Evolutionary conservation across 768 basidiomycete genomes (phyloP).

Genomic region (Podaxis sp.): DNA sequence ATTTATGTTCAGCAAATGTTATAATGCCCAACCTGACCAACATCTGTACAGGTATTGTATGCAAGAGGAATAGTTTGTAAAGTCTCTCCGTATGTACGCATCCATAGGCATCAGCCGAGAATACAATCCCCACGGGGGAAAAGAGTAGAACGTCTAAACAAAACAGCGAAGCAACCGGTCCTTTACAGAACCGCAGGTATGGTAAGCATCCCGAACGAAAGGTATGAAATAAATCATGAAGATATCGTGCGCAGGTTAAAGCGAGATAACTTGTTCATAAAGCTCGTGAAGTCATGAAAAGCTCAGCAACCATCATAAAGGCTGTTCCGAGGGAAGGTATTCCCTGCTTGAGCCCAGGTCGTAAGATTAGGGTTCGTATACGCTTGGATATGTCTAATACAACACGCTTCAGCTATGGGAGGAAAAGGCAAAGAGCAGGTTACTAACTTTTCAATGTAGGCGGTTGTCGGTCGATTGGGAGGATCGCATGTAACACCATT

Average conservation of each 20-base stretch:
- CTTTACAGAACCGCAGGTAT: slow-evolving; percentile 5
- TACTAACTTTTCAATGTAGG: slow-evolving; percentile 71
- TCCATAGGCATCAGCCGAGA: not conserved
- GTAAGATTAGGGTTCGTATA: slow-evolving; percentile 85
- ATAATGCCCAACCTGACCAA: slow-evolving; percentile 8
- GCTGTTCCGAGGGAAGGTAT: slow-evolving; percentile 71
- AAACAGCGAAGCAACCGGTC: not conserved
- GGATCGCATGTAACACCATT: slow-evolving; percentile 82
- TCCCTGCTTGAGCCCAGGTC: slow-evolving; percentile 78
- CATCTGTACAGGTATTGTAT: slow-evolving; percentile 9
- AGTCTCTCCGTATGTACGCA: not conserved
- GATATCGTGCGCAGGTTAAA: slow-evolving; percentile 6
- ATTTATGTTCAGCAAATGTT: not conserved
- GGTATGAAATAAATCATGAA: slow-evolving; percentile 12
- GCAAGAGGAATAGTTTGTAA: not conserved
- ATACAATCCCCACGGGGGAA: slow-evolving; percentile 4
- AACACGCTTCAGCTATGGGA: not conserved
- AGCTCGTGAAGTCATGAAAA: slow-evolving; percentile 7
- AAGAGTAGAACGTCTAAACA: not conserved
- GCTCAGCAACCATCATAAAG: slow-evolving; percentile 41
- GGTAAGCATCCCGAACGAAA: not conserved
- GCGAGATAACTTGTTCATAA: not conserved
- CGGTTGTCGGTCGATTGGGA: slow-evolving; percentile 67
- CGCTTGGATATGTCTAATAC: slow-evolving; percentile 42
- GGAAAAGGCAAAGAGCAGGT: not conserved